phyloP scores from a whole-genome alignment of 192 early-diverging fungal genomes.

The Linnemannia hyalina region DNA sequence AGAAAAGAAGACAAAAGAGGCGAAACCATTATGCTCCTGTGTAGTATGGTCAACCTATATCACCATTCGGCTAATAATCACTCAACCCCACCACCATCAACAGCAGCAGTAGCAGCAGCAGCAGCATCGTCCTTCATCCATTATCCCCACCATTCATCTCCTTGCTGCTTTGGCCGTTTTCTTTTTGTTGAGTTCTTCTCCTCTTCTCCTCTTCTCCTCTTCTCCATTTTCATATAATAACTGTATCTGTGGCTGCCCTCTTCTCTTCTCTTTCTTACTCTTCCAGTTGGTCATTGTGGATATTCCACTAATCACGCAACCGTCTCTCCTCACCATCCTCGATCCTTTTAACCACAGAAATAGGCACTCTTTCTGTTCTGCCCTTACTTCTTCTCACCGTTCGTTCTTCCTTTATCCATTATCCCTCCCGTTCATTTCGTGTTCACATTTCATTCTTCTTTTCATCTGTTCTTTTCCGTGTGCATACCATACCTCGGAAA shows the following conservation, averaged over 20 bases:
- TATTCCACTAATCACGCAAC: too few species aligned
- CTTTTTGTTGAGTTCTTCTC: not conserved
- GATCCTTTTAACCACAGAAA: too few species aligned
- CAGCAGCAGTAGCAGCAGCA: not conserved
- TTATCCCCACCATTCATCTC: not conserved
- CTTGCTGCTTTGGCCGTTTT: slow-evolving; percentile 11
- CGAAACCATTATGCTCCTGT: not conserved
- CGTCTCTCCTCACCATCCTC: too few species aligned
- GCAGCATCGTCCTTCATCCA: not conserved
- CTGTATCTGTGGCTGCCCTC: not conserved
- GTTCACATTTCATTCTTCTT: not conserved
- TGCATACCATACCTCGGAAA: not conserved
- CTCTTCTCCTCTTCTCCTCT: not conserved
- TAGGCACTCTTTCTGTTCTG: too few species aligned
- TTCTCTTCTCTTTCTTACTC: not conserved
- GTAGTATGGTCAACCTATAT: not conserved
- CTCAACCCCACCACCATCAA: not conserved
- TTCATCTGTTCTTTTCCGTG: not conserved
- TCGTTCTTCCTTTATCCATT: not conserved
- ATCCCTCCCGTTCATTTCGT: not conserved
- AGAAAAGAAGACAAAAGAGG: not conserved
- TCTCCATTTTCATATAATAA: not conserved
- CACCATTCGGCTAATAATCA: not conserved
- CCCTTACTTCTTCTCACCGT: too few species aligned
- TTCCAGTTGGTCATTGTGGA: not conserved